Conservation (phyloP, 768 basidiomycete genomes). For the Hemileccinum rubropunctum region DNA sequence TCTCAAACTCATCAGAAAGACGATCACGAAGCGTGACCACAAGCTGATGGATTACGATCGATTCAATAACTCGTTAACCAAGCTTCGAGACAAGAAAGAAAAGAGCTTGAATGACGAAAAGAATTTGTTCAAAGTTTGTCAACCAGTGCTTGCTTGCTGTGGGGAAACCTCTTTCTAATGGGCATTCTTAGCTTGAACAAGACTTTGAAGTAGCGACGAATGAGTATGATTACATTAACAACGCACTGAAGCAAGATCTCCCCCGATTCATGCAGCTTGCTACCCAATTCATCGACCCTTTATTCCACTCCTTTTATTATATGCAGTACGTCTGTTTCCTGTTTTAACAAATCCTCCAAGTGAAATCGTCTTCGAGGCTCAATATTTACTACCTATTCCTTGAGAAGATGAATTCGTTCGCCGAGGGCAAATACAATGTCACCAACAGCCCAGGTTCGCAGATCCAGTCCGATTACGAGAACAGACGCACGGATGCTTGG, state of each 20-base stretch:
- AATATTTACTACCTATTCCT: slow-evolving; percentile 93
- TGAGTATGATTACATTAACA: slow-evolving; percentile 93
- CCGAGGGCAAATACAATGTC: slow-evolving; percentile 75
- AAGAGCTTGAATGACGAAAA: slow-evolving; percentile 96
- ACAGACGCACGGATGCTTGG: slow-evolving; percentile 80
- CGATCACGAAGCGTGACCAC: slow-evolving; percentile 93
- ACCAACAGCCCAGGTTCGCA: slow-evolving; percentile 62
- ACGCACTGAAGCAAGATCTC: slow-evolving; percentile 84
- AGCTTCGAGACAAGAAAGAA: slow-evolving; percentile 97
- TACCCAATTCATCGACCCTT: slow-evolving; percentile 88
- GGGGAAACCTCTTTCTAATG: background rate
- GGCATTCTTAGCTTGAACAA: slow-evolving; percentile 72
- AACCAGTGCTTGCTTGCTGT: background rate
- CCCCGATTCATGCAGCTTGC: slow-evolving; percentile 89
- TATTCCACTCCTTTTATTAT: slow-evolving; percentile 99
- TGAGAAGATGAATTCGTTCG: slow-evolving; percentile 90
- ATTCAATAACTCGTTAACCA: slow-evolving; percentile 92
- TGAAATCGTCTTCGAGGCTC: slow-evolving; percentile 46
- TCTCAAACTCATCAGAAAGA: slow-evolving; percentile 89
- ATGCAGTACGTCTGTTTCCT: slow-evolving; percentile 78
- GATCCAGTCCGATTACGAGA: slow-evolving; percentile 75
- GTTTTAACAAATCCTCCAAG: background rate
- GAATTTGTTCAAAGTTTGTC: slow-evolving; percentile 85
- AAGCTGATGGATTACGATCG: slow-evolving; percentile 97
- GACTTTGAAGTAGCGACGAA: slow-evolving; percentile 90